Evolutionary conservation across 176 grass and related monocot species (phyloP).

Genomic region (Calamus simplicifolius): DNA sequence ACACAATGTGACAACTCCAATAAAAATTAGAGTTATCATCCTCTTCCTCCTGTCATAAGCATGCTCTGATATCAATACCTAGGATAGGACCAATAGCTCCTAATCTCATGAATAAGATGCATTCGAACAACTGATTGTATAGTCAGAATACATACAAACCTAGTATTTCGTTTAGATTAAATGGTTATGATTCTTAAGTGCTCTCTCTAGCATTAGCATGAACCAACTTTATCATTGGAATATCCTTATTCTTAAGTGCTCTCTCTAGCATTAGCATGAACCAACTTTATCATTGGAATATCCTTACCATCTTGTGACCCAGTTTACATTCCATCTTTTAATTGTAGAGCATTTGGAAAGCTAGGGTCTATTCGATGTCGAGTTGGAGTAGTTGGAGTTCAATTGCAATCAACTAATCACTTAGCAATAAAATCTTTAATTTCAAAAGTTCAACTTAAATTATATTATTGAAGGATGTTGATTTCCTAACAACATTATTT

Average conservation of each 20-base stretch:
- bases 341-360: slow-evolving; percentile 38
- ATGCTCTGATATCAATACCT: too few species aligned
- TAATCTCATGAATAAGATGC: too few species aligned
- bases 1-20: too few species aligned
- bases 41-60: too few species aligned
- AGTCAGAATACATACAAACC: too few species aligned
- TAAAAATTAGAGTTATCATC: too few species aligned
- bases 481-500: slow-evolving; percentile 16
- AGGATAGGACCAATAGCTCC: too few species aligned
- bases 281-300: slow-evolving; percentile 31
- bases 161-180: too few species aligned
- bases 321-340: slow-evolving; percentile 50
- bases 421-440: slow-evolving; percentile 25
- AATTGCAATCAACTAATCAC: slow-evolving; percentile 23
- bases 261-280: slow-evolving; percentile 22
- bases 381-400: slow-evolving; percentile 58
- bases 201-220: too few species aligned
- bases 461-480: slow-evolving; percentile 19
- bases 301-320: slow-evolving; percentile 65
- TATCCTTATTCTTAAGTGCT: too few species aligned
- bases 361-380: slow-evolving; percentile 61
- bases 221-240: too few species aligned
- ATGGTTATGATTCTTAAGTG: neutral
- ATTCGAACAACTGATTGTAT: too few species aligned
- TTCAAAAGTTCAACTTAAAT: slow-evolving; percentile 24